Evolutionary conservation across 164 flowering plant genomes (phyloP).

Genomic region (Vitis labrusca): DNA sequence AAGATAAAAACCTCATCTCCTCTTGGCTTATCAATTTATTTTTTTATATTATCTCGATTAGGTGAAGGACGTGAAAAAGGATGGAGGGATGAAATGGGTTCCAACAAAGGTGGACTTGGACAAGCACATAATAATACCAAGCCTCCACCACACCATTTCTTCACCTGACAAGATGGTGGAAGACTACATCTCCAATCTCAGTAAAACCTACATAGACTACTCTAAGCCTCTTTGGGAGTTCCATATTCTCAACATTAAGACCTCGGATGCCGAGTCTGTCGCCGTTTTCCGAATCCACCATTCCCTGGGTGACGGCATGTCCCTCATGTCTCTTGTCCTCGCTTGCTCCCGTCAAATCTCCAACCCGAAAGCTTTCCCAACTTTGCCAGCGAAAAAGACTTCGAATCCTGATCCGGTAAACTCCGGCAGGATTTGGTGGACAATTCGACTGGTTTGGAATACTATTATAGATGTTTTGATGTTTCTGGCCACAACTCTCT

Average conservation of each 20-base stretch:
- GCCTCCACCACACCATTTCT: conserved; percentile 23
- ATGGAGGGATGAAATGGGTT: conserved; percentile 40
- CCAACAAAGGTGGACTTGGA: conserved; percentile 42
- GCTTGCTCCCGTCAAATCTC: conserved; percentile 50
- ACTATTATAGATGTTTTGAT: conserved; percentile 40
- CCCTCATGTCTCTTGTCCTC: conserved; percentile 56
- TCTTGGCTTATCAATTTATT: too few species aligned
- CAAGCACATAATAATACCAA: conserved; percentile 44
- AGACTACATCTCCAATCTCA: conserved; percentile 43
- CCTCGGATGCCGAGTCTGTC: conserved; percentile 44
- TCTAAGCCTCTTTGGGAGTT: conserved; percentile 71
- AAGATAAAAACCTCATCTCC: too few species aligned
- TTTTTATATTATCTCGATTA: conserved; percentile 1
- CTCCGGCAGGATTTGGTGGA: conserved; percentile 20
- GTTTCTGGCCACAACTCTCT: conserved; percentile 33
- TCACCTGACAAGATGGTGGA: conserved; percentile 49
- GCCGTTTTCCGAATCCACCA: conserved; percentile 59
- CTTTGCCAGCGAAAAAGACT: conserved; percentile 31
- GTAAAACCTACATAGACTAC: conserved; percentile 35
- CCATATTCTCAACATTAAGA: conserved; percentile 56
- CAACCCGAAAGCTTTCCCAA: conserved; percentile 48
- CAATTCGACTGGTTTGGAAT: conserved; percentile 32
- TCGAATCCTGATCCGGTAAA: too few species aligned
- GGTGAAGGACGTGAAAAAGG: conserved; percentile 32
- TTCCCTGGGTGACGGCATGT: conserved; percentile 72